Base-by-base conservation (phyloP, 345 rosid species). In the Citrus sinensis region DNA sequence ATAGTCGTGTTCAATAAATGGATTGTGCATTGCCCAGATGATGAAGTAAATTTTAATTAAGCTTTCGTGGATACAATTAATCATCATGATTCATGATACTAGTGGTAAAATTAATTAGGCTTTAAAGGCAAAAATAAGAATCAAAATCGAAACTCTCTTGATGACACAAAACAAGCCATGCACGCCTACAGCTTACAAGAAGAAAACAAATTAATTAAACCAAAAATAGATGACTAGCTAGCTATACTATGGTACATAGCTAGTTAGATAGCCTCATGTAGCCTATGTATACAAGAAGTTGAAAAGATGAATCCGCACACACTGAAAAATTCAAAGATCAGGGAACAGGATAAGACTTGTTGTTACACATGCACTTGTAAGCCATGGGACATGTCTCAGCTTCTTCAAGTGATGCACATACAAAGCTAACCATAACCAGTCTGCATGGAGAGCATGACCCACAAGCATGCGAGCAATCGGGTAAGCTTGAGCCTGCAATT, bases 311-410 rank as follows among this genome's bases (percentile, higher is more conserved):
- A 54, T 11, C 17, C 17, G 51, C 51, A 46, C 51, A 46, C 17
- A 13, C 51, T 11, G 5, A 13, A 46, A 46, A 46, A 46, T 11
- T 46, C 51, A 13, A 46, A 25, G 62, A 29, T 87, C 79, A 89
- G 5, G 99, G 98, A 61, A 96, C 97, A 1, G 98, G 99, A 69
- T 90, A 92, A 46, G 97, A 93, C 83, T 90, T 92, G 83, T 90
- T 85, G 75, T 84, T 82, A 73, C 99, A 96, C 98, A 90, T 91
- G 90, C 99, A 96, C 85, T 91, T 96, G 83, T 96, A 94, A 80
- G 97, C 92, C 88, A 96, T 89, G 11, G 98, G 99, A 86, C 99
- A 96, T 51, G 99, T 88, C 91, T 96, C 98, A 7, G 98, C 98
- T 82, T 94, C 98, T 79, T 89, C 90, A 9, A 92, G 78, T 17